A percentile compares a stretch with the other conserved stretches of the same genome.
These are phyloP conservation scores for Prosopis cineraria DNA, from an alignment of 306 rosid species.

Conservation along the genomic window DNA sequence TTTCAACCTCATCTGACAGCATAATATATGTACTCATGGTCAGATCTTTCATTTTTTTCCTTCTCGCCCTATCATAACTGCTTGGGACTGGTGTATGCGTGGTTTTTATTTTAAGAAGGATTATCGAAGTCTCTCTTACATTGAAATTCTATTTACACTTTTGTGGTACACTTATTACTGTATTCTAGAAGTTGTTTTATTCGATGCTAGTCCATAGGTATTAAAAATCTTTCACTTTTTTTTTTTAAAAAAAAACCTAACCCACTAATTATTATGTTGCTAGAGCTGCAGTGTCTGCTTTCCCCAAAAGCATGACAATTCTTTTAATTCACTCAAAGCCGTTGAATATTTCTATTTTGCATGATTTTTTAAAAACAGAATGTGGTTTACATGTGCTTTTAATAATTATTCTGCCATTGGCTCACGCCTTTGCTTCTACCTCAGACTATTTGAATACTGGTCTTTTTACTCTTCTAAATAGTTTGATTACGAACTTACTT, in stretches of 20 bases:
- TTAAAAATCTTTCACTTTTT: not conserved
- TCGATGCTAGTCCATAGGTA: not conserved
- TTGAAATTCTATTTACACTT: not conserved
- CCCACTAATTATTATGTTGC: too few relatives aligned
- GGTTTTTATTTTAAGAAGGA: not conserved
- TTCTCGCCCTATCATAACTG: not conserved
- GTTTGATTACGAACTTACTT: not conserved
- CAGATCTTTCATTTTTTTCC: not conserved
- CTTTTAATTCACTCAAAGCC: not conserved
- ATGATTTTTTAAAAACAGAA: not conserved
- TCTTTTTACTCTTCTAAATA: not conserved
- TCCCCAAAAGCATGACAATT: not conserved
- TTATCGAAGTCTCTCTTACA: not conserved
- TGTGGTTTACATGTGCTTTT: not conserved
- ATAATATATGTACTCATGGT: not conserved
- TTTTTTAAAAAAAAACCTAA: too few relatives aligned
- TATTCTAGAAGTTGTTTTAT: not conserved
- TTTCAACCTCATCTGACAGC: not conserved
- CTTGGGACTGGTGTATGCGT: not conserved
- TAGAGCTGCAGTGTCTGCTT: not conserved
- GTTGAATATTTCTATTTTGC: not conserved
- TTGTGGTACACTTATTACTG: not conserved
- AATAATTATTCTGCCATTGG: not conserved
- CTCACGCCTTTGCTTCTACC: not conserved
- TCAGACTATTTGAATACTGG: not conserved